Percentiles rank a stretch among this genome's conserved stretches.
Conservation (phyloP, 257 asterid species). For the Solanum sitiens region DNA sequence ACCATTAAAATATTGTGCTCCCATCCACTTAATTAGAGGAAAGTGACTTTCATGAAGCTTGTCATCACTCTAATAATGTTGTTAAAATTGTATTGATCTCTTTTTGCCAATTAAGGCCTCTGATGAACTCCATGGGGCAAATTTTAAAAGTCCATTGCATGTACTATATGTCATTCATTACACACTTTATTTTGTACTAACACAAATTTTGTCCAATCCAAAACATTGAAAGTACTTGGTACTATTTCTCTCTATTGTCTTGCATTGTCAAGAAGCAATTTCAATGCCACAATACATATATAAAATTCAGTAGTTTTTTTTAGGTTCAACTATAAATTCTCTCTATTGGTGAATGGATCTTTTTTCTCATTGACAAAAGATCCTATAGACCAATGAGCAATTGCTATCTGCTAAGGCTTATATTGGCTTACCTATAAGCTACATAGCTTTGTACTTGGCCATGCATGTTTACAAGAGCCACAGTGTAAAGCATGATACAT, state of each 20-base stretch:
- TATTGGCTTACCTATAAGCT: not conserved
- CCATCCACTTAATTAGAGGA: not conserved
- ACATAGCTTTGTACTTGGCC: not conserved
- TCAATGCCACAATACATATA: not conserved
- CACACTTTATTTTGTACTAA: not conserved
- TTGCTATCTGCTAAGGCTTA: not conserved
- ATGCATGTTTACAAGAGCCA: not conserved
- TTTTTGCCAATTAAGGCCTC: slow-evolving; percentile 9
- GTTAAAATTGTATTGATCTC: not conserved
- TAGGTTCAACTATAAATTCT: not conserved
- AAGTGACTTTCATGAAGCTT: not conserved
- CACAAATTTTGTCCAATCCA: not conserved
- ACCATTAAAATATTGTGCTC: not conserved
- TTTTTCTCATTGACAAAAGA: not conserved
- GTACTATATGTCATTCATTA: not conserved
- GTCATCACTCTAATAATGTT: not conserved
- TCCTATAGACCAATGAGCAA: not conserved
- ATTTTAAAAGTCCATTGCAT: not conserved
- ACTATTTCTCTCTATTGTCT: not conserved
- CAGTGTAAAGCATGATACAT: not conserved
- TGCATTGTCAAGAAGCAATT: not conserved
- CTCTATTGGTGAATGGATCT: not conserved
- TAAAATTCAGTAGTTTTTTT: not conserved
- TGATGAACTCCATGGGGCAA: slow-evolving; percentile 19
- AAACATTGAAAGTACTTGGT: not conserved